Percentiles rank a stretch among this genome's conserved stretches.
Conservation (phyloP, 176 grass and related monocot genomes). For the sorghum (Sorghum bicolor) region Sorghum_bicolor_NCBIv3 NC_012873.2:3588001-3588500, state of each 20-base stretch:
- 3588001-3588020: background rate
- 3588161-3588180: constrained; percentile 8
- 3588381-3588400: background rate
- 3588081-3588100: constrained; percentile 13
- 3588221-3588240: constrained; percentile 59
- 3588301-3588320: constrained; percentile 58
- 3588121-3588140: background rate
- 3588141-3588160: background rate
- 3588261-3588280: constrained; percentile 14
- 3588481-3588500: background rate
- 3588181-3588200: background rate
- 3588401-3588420: constrained; percentile 1
- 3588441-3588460: constrained; percentile 10
- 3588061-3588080: background rate
- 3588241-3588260: constrained; percentile 13
- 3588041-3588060: too few relatives aligned
- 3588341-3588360: constrained; percentile 73
- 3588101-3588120: constrained; percentile 3
- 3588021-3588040: background rate
- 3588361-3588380: constrained; percentile 12
- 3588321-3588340: constrained; percentile 72
- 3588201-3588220: constrained; percentile 19
- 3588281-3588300: constrained; percentile 37
- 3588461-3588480: background rate
- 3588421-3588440: background rate